Percentiles rank a stretch among this genome's conserved stretches.
Conservation (phyloP, 352 stramenopile genomes). For the Phytophthora melonis region DNA sequence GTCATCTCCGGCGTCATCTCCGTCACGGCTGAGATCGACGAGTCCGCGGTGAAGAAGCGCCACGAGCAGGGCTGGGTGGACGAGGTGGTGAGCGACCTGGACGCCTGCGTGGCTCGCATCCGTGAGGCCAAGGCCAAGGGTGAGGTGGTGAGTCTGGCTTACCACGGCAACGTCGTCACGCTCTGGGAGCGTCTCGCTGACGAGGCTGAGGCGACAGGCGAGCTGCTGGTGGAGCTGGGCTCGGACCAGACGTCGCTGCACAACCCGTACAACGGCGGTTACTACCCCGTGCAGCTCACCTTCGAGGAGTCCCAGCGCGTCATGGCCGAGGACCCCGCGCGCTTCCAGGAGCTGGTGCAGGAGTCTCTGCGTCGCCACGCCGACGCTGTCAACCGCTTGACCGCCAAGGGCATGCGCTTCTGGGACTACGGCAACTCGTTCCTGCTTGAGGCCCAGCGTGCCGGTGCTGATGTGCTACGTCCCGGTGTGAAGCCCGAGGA, state of each 20-base stretch:
- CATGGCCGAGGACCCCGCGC: slow-evolving; percentile 76
- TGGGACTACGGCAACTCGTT: slow-evolving; percentile 94
- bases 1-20: slow-evolving; percentile 90
- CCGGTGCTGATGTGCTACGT: slow-evolving; percentile 77
- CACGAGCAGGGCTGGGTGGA: slow-evolving; percentile 90
- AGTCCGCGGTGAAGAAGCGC: slow-evolving; percentile 82
- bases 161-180: slow-evolving; percentile 87
- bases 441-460: slow-evolving; percentile 82
- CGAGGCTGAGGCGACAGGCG: slow-evolving; percentile 67
- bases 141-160: slow-evolving; percentile 82
- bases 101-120: slow-evolving; percentile 74
- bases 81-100: slow-evolving; percentile 76
- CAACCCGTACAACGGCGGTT: slow-evolving; percentile 92
- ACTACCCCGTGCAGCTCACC: slow-evolving; percentile 84
- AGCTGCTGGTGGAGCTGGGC: slow-evolving; percentile 86
- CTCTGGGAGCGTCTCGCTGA: slow-evolving; percentile 88
- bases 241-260: slow-evolving; percentile 92
- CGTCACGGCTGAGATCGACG: slow-evolving; percentile 88
- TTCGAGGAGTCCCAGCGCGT: slow-evolving; percentile 87
- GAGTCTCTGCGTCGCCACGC: slow-evolving; percentile 81
- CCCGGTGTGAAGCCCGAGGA: slow-evolving; percentile 51
- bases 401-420: slow-evolving; percentile 84
- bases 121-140: slow-evolving; percentile 63
- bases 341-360: slow-evolving; percentile 87
- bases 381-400: slow-evolving; percentile 75